Percentiles rank a stretch among this genome's conserved stretches.
Evolutionary conservation across 257 asterid genomes (phyloP).

Genomic region (Nicotiana noctiflora): DNA sequence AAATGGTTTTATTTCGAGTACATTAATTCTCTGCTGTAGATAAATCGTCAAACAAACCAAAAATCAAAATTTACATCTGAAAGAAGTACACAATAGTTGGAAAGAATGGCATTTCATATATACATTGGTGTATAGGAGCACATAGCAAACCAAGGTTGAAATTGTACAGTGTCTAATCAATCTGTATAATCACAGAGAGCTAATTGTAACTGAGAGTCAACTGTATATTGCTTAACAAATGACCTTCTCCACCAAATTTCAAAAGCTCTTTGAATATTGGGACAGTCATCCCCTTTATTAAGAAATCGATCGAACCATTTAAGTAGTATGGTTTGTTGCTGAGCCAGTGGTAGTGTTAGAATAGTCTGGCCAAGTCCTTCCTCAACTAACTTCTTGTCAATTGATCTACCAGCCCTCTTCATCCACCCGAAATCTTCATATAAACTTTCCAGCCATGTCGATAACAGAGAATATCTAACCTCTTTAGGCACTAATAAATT

Average conservation of each 20-base stretch:
- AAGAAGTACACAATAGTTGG: neutral
- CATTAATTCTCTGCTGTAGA: neutral
- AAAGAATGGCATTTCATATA: constrained; percentile 4
- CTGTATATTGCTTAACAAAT: constrained; percentile 51
- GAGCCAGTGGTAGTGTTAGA: constrained; percentile 66
- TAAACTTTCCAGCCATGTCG: constrained; percentile 88
- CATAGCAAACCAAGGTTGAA: neutral
- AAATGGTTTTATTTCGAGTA: neutral
- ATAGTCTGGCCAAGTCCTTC: constrained; percentile 79
- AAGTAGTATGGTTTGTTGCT: constrained; percentile 61
- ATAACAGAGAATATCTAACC: constrained; percentile 41
- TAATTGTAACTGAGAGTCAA: constrained; percentile 56
- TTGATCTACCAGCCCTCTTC: constrained; percentile 56
- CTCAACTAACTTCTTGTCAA: constrained; percentile 70
- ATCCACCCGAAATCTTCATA: constrained; percentile 90
- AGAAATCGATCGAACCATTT: constrained; percentile 83
- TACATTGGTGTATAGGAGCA: constrained; percentile 6
- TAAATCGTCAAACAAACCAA: neutral
- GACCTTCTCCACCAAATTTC: constrained; percentile 97
- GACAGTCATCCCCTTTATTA: constrained; percentile 85
- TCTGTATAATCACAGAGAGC: constrained; percentile 52
- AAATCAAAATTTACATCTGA: neutral
- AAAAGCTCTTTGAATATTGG: constrained; percentile 80
- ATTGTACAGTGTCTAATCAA: constrained; percentile 13
- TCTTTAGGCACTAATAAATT: constrained; percentile 63